These are phyloP conservation scores for Ampelomyces quisqualis DNA, from an alignment of 2,329 filamentous ascomycete genomes.

Conservation along the genomic window DNA sequence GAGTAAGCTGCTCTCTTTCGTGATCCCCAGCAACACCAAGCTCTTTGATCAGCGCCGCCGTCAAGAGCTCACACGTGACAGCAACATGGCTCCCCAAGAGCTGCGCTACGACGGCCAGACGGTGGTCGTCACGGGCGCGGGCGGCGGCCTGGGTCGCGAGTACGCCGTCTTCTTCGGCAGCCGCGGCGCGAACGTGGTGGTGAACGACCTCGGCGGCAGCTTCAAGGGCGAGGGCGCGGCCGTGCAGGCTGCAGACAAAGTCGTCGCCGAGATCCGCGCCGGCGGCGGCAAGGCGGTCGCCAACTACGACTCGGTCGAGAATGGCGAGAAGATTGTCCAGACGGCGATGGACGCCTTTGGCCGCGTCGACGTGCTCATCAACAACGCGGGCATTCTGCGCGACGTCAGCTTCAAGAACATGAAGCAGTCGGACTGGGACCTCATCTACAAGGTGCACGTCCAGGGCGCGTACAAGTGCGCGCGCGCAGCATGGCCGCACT, in stretches of 20 bases:
- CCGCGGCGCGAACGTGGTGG: conserved; percentile 89
- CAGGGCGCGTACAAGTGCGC: conserved; percentile 94
- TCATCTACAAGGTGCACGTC: conserved; percentile 90
- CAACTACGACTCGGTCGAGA: conserved; percentile 94
- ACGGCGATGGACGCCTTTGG: conserved; percentile 79
- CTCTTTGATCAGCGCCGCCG: too few species aligned
- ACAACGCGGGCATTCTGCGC: conserved; percentile 94
- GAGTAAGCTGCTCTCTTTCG: background rate
- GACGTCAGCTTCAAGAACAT: conserved; percentile 99
- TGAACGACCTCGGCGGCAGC: conserved; percentile 92
- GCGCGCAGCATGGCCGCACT: conserved; percentile 92
- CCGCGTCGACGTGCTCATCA: conserved; percentile 91
- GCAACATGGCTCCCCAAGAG: conserved; percentile 45
- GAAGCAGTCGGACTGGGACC: conserved; percentile 94
- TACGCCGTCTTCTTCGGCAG: conserved; percentile 89
- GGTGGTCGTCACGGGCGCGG: conserved; percentile 83
- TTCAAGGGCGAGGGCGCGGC: conserved; percentile 80
- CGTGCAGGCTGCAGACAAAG: conserved; percentile 72
- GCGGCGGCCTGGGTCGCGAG: conserved; percentile 77
- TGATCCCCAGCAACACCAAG: too few species aligned
- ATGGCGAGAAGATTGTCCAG: conserved; percentile 92
- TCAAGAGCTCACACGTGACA: too few species aligned
- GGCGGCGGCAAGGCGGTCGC: conserved; percentile 93
- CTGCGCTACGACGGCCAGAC: conserved; percentile 86
- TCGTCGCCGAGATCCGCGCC: conserved; percentile 79